Base-by-base conservation (phyloP, 805 yeast genomes). In the Alloascoidea hylecoeti region DNA sequence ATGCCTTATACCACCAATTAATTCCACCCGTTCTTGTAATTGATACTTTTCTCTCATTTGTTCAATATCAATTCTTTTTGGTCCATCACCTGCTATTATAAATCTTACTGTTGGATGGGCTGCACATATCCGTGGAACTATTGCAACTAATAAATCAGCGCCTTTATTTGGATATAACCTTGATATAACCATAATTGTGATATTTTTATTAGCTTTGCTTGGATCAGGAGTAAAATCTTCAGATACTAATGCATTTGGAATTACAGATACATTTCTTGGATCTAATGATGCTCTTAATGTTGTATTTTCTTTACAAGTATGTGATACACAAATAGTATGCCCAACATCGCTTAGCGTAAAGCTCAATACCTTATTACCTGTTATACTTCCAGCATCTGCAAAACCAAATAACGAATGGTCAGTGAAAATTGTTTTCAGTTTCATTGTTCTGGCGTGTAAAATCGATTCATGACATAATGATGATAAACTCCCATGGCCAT, bases 351-450 rank as follows among this genome's bases (percentile, higher is more conserved):
- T 78, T 40, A 85, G 57, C 0, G 95, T 75, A 59, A 86, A 92
- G 48, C 81, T 81, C 44, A 92, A 60, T 3, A 82, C 57, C 56
- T 92, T 92, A 56, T 92, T 92, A 14, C 94, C 94, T 45, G 86
- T 58, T 19, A 89, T 83, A 4, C 88, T 72, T 3, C 79, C 79
- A 2, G 86, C 72, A 47, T 81, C 88, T 1, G 92, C 82, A 60
- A 92, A 92, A 1, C 97, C 98, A 61, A 86, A 89, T 23, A 92
- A 60, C 0, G 97, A 89, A 53, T 92, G 99, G 53, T 92, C 99
- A 0, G 99, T 92, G 46, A 92, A 79, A 0, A 89, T 89, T 0
- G 98, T 85, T 44, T 73, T 75, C 39, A 89, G 59, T 0, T 96
- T 96, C 96, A 92, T 81, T 0, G 94, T 79, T 33, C 86, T 66